Percentiles rank a stretch among this genome's conserved stretches.
These are phyloP conservation scores for Amaranthus tricolor DNA, from an alignment of 179 eudicot species.

Conservation along the genomic window DNA sequence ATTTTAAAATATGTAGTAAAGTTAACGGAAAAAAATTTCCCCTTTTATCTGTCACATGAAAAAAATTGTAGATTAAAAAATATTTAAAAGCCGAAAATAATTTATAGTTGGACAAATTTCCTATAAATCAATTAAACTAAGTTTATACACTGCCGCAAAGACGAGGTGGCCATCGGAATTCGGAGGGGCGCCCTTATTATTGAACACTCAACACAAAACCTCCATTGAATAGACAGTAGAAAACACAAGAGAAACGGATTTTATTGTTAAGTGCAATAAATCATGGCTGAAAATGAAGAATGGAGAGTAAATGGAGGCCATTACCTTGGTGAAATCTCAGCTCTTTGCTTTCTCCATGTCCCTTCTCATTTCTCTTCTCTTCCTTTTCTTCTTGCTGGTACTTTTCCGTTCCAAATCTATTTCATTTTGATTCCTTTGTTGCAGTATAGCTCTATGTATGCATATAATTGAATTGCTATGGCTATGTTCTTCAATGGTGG, in stretches of 20 bases:
- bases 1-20: too few species aligned
- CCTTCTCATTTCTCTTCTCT: slow-evolving; percentile 50
- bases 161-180: not conserved
- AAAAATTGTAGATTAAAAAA: too few species aligned
- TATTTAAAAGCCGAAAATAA: too few species aligned
- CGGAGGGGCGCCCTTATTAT: not conserved
- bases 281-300: slow-evolving; percentile 23
- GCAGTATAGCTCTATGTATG: not conserved
- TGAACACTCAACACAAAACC: too few species aligned
- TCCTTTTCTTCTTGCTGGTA: slow-evolving; percentile 83
- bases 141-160: not conserved
- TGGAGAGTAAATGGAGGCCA: slow-evolving; percentile 42
- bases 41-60: too few species aligned
- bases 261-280: not conserved
- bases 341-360: slow-evolving; percentile 63
- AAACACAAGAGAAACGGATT: not conserved
- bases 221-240: not conserved
- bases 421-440: not conserved
- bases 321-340: slow-evolving; percentile 87
- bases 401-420: not conserved
- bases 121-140: too few species aligned
- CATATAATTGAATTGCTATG: not conserved
- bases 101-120: too few species aligned
- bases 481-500: too few species aligned
- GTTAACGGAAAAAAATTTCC: too few species aligned